Evolutionary conservation across 164 flowering plant species (phyloP).

Genomic region (Chloranthus sessilifolius): DNA sequence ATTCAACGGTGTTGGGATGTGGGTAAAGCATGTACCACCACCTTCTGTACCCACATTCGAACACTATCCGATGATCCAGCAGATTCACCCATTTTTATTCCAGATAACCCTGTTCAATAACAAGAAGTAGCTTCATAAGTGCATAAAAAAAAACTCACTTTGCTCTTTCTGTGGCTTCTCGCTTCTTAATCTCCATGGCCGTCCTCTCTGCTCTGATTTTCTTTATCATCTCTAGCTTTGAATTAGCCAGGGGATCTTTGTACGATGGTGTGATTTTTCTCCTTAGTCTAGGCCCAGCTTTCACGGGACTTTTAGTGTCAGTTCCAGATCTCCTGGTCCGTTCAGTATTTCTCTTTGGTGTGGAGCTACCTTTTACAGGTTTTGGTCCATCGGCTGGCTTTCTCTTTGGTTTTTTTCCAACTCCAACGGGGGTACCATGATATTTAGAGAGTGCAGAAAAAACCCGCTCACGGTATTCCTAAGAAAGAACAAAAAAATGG

Average conservation of each 20-base stretch:
- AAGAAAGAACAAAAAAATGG: conserved; percentile 5
- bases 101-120: too few relatives aligned
- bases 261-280: conserved; percentile 38
- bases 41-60: too few relatives aligned
- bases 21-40: too few relatives aligned
- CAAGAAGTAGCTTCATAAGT: too few relatives aligned
- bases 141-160: conserved; percentile 41
- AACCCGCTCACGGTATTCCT: conserved; percentile 79
- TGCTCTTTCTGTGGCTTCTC: conserved; percentile 71
- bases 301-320: conserved; percentile 17
- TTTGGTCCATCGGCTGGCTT: conserved; percentile 26
- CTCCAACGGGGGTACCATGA: conserved; percentile 53
- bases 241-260: conserved; percentile 72
- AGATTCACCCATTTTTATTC: too few relatives aligned
- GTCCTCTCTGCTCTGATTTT: conserved; percentile 74
- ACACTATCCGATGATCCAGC: too few relatives aligned
- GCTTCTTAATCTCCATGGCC: conserved; percentile 48
- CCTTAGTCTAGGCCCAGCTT: conserved; percentile 19
- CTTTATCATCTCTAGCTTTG: conserved; percentile 86
- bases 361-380: conserved; percentile 15
- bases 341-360: conserved; percentile 22
- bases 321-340: neutral
- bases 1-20: too few relatives aligned
- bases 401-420: conserved; percentile 50
- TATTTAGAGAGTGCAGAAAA: conserved; percentile 53